Conservation (phyloP, 495 filamentous ascomycete genomes). For the Ascobolus immersus region DNA sequence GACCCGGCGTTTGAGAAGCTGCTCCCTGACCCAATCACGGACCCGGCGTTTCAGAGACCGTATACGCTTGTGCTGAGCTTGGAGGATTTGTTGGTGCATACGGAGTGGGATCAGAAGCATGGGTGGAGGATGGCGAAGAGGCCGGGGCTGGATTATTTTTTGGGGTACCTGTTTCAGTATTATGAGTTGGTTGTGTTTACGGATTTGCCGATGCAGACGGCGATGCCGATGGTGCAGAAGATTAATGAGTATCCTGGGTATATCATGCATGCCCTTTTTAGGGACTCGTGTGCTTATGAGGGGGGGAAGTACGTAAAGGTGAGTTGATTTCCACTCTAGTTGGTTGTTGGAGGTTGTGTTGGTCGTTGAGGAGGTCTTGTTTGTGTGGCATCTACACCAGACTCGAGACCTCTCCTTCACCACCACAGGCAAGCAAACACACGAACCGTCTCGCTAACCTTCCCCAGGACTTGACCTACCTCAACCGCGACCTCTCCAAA, state of each 20-base stretch:
- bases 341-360: too few species aligned
- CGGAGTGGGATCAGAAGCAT: conserved; percentile 76
- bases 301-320: conserved; percentile 94
- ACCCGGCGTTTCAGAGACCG: conserved; percentile 56
- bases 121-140: conserved; percentile 92
- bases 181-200: conserved; percentile 96
- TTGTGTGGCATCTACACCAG: too few species aligned
- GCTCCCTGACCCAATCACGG: conserved; percentile 49
- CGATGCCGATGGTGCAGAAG: conserved; percentile 70
- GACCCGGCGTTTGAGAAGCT: conserved; percentile 89
- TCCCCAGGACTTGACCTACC: conserved; percentile 64
- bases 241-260: conserved; percentile 76
- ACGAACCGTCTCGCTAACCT: conserved; percentile 1
- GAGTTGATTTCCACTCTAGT: conserved; percentile 11
- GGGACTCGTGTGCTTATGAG: conserved; percentile 85
- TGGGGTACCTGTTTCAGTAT: conserved; percentile 87
- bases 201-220: conserved; percentile 50
- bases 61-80: conserved; percentile 80
- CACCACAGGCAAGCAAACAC: neutral
- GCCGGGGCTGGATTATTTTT: conserved; percentile 87
- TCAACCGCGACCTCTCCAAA: conserved; percentile 86
- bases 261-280: conserved; percentile 82
- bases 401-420: too few species aligned
- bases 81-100: conserved; percentile 83
- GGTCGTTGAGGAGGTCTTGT: too few species aligned